Evolutionary conservation across 148 eudicot species (phyloP), one percentile per base, ranked within the genome.

Genomic region (Rhododendron henanense): DNA sequence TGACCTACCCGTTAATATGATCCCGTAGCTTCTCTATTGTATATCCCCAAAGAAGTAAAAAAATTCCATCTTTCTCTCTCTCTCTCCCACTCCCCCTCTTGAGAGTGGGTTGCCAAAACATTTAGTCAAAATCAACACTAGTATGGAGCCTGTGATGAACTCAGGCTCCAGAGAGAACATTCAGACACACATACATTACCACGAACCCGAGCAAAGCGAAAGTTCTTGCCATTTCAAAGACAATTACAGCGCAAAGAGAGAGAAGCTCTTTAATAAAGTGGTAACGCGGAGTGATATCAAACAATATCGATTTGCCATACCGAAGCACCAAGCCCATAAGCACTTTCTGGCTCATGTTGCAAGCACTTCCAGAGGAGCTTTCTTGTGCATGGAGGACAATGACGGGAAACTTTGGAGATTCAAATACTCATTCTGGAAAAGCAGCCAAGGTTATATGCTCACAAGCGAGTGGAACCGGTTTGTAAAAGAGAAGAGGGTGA

Each of bases 381-480:
- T 88, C 81, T 73, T 90, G 83, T 83, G 78, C 81, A 85, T 88
- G 88, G 87, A 86, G 83, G 91, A 90, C 48, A 77, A 84, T 37
- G 87, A 81, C 31, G 91, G 90, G 11, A 75, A 86, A 37, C 35
- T 78, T 3, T 90, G 91, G 91, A 86, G 89, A 67, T 90, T 90
- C 81, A 84, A 86, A 25, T 88, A 78, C 82, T 83, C 88, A 8
- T 87, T 71, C 81, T 88, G 91, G 91, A 90, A 81, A 57, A 90
- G 91, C 69, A 78, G 84, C 73, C 89, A 88, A 33, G 83, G 85
- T 86, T 86, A 86, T 35, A 85, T 90, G 76, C 85, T 90, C 83
- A 90, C 91, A 8, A 86, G 79, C 59, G 87, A 86, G 63, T 90
- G 91, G 91, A 87, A 85, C 84, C 75, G 74, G 55, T 90, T 90